Evolutionary conservation across 345 rosid species (phyloP).

Genomic region (Aethionema arabicum): DNA sequence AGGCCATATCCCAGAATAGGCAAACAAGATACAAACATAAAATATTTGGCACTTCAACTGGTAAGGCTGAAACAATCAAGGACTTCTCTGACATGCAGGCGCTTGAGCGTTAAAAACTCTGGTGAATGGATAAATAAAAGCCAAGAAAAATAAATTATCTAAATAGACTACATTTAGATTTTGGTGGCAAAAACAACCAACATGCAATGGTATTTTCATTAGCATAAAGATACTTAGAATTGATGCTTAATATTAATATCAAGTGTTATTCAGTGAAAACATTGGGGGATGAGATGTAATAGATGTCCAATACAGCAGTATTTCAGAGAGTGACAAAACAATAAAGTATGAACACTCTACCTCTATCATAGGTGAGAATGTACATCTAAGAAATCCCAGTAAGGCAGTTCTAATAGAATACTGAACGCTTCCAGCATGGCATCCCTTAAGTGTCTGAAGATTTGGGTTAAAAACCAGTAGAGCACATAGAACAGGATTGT

Average conservation of each 20-base stretch:
- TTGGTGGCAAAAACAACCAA: conserved; percentile 21
- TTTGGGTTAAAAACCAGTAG: conserved; percentile 73
- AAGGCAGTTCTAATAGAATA: conserved; percentile 90
- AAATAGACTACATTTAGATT: conserved; percentile 14
- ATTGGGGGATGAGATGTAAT: conserved; percentile 3
- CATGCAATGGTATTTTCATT: background rate
- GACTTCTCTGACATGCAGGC: no score
- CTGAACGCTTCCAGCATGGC: conserved; percentile 70
- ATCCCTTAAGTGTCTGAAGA: conserved; percentile 54
- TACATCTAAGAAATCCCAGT: conserved; percentile 87
- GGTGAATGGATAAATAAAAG: conserved; percentile 11
- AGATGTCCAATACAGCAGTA: conserved; percentile 9
- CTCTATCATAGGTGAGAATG: conserved; percentile 70
- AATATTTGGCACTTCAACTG: conserved; percentile 17
- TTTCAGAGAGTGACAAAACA: conserved; percentile 2
- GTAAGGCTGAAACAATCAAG: conserved; percentile 21
- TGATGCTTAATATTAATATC: conserved; percentile 17
- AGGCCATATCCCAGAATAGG: conserved; percentile 9
- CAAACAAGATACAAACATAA: conserved; percentile 15
- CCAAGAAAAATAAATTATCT: conserved; percentile 17
- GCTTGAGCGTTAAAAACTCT: conserved; percentile 1
- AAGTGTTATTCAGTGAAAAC: conserved; percentile 11
- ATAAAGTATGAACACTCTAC: conserved; percentile 40
- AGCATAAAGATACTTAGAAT: conserved; percentile 16
- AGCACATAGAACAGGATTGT: conserved; percentile 63